A percentile compares a stretch with the other conserved stretches of the same genome.
These are phyloP conservation scores for Fusarium musae DNA, from an alignment of 2,329 filamentous ascomycete species.

Conservation along the genomic window DNA sequence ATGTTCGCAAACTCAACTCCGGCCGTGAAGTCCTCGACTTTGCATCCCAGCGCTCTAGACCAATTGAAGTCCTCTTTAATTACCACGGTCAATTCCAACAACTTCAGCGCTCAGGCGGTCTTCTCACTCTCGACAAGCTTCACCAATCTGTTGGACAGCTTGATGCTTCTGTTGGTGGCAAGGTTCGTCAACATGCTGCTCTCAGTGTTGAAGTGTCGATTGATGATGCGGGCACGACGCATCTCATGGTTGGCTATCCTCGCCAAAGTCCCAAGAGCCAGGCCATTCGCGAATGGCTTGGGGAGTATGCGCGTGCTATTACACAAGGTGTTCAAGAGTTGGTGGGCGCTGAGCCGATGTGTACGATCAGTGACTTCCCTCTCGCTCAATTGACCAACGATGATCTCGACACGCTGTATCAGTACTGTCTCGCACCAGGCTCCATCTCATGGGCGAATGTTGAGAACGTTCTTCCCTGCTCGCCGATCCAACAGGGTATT, in stretches of 20 bases:
- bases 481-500: not conserved
- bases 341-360: not conserved
- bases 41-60: not conserved
- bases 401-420: not conserved
- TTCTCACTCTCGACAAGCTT: not conserved
- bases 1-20: not conserved
- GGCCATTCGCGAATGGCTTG: not conserved
- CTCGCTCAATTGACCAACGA: not conserved
- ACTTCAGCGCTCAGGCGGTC: not conserved
- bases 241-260: not conserved
- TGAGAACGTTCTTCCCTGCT: not conserved
- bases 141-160: not conserved
- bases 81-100: constrained; percentile 1
- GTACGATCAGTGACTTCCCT: not conserved
- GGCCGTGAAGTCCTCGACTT: not conserved
- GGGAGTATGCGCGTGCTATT: not conserved
- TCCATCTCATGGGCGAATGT: not conserved
- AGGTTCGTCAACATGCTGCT: not conserved
- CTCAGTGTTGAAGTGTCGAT: not conserved
- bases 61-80: not conserved
- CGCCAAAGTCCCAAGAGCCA: not conserved
- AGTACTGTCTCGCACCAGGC: not conserved
- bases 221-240: not conserved
- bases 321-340: not conserved
- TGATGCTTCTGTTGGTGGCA: not conserved